These are phyloP conservation scores for Ganoderma sp. DNA, from an alignment of 1,284 basidiomycete species.

Conservation along the genomic window DNA sequence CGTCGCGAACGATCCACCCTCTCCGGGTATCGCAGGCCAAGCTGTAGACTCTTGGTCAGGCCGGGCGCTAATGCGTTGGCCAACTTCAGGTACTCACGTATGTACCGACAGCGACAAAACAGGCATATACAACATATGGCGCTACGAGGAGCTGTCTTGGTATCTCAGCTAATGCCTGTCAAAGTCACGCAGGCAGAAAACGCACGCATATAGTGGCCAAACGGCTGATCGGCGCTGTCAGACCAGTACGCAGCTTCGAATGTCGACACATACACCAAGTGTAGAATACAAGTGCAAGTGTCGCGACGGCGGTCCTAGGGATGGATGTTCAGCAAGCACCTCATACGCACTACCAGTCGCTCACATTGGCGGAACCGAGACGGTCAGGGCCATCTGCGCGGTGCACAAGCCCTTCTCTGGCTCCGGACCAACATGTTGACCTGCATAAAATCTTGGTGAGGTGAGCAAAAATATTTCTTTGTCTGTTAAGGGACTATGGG, in stretches of 20 bases:
- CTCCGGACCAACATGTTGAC: constrained; percentile 46
- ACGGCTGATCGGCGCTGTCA: constrained; percentile 3
- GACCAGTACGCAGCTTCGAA: not conserved
- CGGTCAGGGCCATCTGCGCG: constrained; percentile 51
- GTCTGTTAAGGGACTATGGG: not conserved
- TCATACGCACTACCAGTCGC: constrained; percentile 19
- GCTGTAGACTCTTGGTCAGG: constrained; percentile 23
- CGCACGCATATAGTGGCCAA: constrained; percentile 23
- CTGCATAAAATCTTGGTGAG: constrained; percentile 40
- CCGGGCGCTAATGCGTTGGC: not conserved
- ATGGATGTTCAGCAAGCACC: not conserved
- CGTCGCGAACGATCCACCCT: constrained; percentile 31
- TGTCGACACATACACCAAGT: constrained; percentile 31
- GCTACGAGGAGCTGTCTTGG: constrained; percentile 22
- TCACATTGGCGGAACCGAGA: constrained; percentile 53
- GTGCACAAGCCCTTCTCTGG: constrained; percentile 49
- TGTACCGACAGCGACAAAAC: constrained; percentile 35
- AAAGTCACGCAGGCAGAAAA: not conserved
- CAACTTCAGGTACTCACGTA: constrained; percentile 26
- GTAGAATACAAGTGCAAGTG: constrained; percentile 31
- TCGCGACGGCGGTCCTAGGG: constrained; percentile 29
- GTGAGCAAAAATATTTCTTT: not conserved
- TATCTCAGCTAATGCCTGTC: not conserved
- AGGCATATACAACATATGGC: constrained; percentile 34
- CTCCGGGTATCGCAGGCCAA: constrained; percentile 33